These are phyloP conservation scores for Infundibulicybe gibba DNA, from an alignment of 768 basidiomycete species.

Conservation along the genomic window DNA sequence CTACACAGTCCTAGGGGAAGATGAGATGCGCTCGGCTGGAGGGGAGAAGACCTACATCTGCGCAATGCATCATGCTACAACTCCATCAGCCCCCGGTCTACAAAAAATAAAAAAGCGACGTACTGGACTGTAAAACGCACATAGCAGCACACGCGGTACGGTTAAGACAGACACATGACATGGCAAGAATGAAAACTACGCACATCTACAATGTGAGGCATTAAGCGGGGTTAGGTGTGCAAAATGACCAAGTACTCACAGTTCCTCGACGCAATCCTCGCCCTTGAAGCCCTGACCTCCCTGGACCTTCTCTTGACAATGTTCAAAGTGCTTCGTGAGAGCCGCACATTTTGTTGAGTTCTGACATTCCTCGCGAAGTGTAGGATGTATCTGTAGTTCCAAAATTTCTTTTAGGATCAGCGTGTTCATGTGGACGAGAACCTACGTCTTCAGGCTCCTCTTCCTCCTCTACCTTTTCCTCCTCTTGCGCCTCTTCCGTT, in stretches of 20 bases:
- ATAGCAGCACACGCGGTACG: background rate
- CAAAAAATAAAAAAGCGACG: slow-evolving; percentile 23
- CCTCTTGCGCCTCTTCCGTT: slow-evolving; percentile 24
- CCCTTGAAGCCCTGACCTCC: slow-evolving; percentile 81
- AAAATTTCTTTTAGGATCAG: background rate
- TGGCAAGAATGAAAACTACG: slow-evolving; percentile 10
- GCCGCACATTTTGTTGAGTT: slow-evolving; percentile 60
- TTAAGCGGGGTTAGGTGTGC: slow-evolving; percentile 13
- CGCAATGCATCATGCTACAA: slow-evolving; percentile 87
- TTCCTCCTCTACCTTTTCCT: slow-evolving; percentile 45
- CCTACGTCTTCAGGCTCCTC: slow-evolving; percentile 84
- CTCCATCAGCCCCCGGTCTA: slow-evolving; percentile 5
- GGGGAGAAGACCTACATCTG: slow-evolving; percentile 56
- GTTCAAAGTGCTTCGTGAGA: slow-evolving; percentile 78
- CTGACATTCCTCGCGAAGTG: slow-evolving; percentile 74
- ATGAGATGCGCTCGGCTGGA: slow-evolving; percentile 27
- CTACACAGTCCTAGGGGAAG: slow-evolving; percentile 42
- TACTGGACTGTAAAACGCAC: slow-evolving; percentile 54
- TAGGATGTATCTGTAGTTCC: slow-evolving; percentile 54
- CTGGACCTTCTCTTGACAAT: slow-evolving; percentile 86
- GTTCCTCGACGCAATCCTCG: slow-evolving; percentile 91
- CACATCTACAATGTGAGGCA: slow-evolving; percentile 23
- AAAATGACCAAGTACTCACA: slow-evolving; percentile 47
- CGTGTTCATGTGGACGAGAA: slow-evolving; percentile 12
- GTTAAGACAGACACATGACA: slow-evolving; percentile 7